Conservation (phyloP, 2,329 filamentous ascomycete species). For the Scopulariopsis brevicaulis region DNA sequence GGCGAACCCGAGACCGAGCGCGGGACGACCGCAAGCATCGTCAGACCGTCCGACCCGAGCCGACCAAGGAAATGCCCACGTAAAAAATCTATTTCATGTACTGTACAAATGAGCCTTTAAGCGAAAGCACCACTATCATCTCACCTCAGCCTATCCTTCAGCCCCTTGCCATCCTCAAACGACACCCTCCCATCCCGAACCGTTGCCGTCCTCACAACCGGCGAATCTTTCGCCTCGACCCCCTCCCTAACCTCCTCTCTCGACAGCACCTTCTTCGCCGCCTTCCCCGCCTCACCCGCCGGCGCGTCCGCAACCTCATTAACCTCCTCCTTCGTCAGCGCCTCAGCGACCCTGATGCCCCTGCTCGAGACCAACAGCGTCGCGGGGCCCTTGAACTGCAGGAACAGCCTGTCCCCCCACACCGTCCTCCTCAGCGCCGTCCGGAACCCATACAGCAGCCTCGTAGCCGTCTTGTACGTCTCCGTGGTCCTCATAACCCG, state of each 20-base stretch:
- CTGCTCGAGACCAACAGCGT: conserved; percentile 83
- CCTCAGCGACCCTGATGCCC: conserved; percentile 67
- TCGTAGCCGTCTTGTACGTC: conserved; percentile 59
- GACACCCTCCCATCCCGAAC: conserved; percentile 55
- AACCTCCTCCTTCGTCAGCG: conserved; percentile 66
- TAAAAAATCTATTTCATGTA: background rate
- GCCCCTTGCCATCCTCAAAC: conserved; percentile 47
- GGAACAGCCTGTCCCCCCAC: conserved; percentile 87
- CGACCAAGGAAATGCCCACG: too few relatives aligned
- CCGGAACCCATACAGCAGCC: conserved; percentile 55
- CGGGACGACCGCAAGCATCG: too few relatives aligned
- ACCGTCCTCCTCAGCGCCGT: conserved; percentile 73
- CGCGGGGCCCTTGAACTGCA: conserved; percentile 78
- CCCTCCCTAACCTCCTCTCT: conserved; percentile 4
- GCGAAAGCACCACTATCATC: background rate
- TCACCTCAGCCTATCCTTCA: conserved; percentile 42
- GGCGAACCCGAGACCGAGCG: too few relatives aligned
- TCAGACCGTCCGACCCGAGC: too few relatives aligned
- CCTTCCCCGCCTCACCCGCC: conserved; percentile 55
- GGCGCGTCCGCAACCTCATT: conserved; percentile 83
- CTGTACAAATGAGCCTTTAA: background rate
- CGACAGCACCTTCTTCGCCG: conserved; percentile 28
- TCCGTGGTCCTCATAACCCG: conserved; percentile 58
- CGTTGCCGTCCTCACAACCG: conserved; percentile 27
- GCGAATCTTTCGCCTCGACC: conserved; percentile 4